phyloP scores from a whole-genome alignment of 495 filamentous ascomycete species.

The Talaromyces thailandensis region DNA sequence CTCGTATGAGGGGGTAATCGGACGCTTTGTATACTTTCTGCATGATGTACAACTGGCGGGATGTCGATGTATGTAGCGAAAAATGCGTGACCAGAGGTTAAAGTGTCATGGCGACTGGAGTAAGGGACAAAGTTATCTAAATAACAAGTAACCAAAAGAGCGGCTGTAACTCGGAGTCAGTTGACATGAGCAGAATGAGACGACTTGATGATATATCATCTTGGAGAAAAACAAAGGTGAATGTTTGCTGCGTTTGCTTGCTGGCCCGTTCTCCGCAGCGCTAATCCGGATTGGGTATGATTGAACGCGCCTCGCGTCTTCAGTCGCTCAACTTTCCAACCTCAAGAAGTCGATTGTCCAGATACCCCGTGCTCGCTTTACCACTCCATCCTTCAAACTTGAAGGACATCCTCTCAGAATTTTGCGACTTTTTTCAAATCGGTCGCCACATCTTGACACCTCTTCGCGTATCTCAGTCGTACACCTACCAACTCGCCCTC shows the following conservation, averaged over 20 bases:
- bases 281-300: conserved; percentile 8
- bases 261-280: background rate
- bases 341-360: background rate
- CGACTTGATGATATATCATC: background rate
- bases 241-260: conserved; percentile 2
- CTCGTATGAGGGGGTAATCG: background rate
- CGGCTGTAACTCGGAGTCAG: background rate
- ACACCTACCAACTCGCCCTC: background rate
- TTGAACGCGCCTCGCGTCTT: conserved; percentile 14
- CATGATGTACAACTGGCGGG: background rate
- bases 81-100: background rate
- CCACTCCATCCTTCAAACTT: background rate
- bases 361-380: background rate
- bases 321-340: background rate
- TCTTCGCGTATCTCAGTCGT: background rate
- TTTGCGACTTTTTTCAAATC: background rate
- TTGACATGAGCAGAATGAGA: background rate
- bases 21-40: background rate
- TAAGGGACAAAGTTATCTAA: background rate
- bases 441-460: background rate
- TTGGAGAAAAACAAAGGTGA: background rate
- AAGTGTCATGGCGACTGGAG: background rate
- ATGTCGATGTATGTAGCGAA: background rate
- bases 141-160: background rate
- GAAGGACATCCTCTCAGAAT: background rate